phyloP scores from a whole-genome alignment of 2,329 filamentous ascomycete genomes.

The Hymenoscyphus repandus region DNA sequence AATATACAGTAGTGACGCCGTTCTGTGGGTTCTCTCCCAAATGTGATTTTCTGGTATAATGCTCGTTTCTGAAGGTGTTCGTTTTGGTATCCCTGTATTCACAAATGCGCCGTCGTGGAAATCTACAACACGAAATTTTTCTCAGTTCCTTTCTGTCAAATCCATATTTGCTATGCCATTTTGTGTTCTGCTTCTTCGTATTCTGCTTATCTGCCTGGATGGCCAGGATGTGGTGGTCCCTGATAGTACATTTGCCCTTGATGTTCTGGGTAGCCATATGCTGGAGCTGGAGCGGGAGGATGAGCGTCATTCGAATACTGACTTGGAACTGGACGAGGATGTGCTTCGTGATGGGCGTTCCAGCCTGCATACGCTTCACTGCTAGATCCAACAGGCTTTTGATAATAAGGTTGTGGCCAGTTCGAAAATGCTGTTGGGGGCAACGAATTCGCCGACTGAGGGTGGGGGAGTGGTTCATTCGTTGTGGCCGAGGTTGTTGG shows the following conservation, averaged over 20 bases:
- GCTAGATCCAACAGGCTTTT: conserved; percentile 21
- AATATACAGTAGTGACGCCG: conserved; percentile 8
- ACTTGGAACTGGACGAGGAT: conserved; percentile 10
- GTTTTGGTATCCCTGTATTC: neutral
- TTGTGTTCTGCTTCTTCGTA: neutral
- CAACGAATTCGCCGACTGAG: conserved; percentile 21
- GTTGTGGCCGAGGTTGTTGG: conserved; percentile 17
- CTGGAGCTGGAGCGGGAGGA: neutral
- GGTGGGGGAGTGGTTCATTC: conserved; percentile 18
- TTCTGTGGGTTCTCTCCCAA: neutral
- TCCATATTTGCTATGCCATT: neutral
- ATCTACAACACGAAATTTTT: neutral
- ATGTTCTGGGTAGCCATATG: conserved; percentile 23
- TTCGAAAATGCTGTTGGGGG: conserved; percentile 19
- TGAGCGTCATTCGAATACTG: conserved; percentile 15
- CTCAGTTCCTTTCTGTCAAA: neutral
- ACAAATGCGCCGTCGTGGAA: neutral
- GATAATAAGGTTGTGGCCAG: conserved; percentile 29
- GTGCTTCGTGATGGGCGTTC: conserved; percentile 18
- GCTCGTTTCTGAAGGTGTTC: neutral
- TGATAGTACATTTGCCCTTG: conserved; percentile 24
- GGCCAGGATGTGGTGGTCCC: conserved; percentile 14
- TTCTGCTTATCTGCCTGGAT: conserved; percentile 20
- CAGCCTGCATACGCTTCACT: conserved; percentile 25
- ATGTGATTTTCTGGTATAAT: neutral